Percentiles rank a stretch among this genome's conserved stretches.
These are phyloP conservation scores for Aureobasidium sp. DNA, from an alignment of 2,329 filamentous ascomycete genomes.

Conservation along the genomic window DNA sequence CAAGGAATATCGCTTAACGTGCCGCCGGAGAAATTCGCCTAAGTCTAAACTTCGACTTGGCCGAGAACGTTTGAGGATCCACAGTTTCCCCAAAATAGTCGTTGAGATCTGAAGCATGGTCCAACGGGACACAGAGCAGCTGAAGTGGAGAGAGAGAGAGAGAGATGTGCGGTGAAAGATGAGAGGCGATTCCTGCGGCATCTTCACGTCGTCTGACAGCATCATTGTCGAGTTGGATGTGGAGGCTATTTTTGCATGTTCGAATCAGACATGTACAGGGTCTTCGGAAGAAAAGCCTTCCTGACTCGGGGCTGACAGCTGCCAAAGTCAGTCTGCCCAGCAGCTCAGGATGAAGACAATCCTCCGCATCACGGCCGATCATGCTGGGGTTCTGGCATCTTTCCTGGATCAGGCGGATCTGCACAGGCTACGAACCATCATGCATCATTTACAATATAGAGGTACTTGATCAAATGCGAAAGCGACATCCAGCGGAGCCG, in stretches of 20 bases:
- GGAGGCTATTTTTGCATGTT: neutral
- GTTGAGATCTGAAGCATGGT: constrained; percentile 4
- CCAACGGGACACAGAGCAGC: neutral
- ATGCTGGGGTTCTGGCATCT: neutral
- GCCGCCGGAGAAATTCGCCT: neutral
- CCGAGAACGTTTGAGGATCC: neutral
- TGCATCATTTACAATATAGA: neutral
- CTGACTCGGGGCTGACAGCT: constrained; percentile 1
- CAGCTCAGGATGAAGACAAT: neutral
- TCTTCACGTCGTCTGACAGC: neutral
- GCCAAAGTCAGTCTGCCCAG: constrained; percentile 2
- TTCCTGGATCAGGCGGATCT: neutral
- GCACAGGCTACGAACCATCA: neutral
- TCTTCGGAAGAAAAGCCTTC: neutral
- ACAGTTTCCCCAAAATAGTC: constrained; percentile 1
- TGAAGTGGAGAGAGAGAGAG: neutral
- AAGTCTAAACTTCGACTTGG: neutral
- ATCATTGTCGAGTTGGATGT: neutral
- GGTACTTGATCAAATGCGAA: neutral
- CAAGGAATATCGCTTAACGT: neutral
- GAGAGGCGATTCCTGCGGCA: neutral
- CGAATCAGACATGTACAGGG: neutral
- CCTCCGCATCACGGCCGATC: neutral
- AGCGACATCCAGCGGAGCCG: neutral
- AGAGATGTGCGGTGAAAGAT: neutral